phyloP scores from a whole-genome alignment of 2,329 filamentous ascomycete species.

The Fusarium phyllophilum region DNA sequence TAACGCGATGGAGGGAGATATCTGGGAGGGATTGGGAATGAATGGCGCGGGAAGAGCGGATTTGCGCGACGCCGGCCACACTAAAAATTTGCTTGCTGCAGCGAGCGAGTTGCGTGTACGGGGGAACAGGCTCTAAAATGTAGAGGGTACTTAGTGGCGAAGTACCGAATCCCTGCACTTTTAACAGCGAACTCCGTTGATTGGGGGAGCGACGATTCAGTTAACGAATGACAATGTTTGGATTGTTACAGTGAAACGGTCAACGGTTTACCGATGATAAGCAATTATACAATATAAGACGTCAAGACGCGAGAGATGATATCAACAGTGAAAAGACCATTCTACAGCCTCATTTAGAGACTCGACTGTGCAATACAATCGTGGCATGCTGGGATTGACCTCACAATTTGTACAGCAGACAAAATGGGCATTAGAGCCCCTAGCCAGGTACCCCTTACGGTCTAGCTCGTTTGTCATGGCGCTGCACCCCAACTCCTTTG shows the following conservation, averaged over 20 bases:
- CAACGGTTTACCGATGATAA: not conserved
- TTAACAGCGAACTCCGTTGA: constrained; percentile 3
- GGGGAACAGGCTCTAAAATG: constrained; percentile 7
- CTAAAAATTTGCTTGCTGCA: constrained; percentile 28
- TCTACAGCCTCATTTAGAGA: not conserved
- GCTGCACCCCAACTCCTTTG: constrained; percentile 21
- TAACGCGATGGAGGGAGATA: too few relatives aligned
- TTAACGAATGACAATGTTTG: constrained; percentile 4
- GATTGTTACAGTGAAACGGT: not conserved
- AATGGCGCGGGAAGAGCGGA: constrained; percentile 32
- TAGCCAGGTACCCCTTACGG: not conserved
- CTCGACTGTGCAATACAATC: not conserved
- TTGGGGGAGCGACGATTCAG: constrained; percentile 2
- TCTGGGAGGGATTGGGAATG: constrained; percentile 8
- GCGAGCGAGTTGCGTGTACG: constrained; percentile 1
- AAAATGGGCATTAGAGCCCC: constrained; percentile 2
- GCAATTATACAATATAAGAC: not conserved
- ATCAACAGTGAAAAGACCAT: not conserved
- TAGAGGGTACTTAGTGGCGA: constrained; percentile 25
- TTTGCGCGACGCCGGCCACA: constrained; percentile 13
- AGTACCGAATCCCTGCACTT: constrained; percentile 16
- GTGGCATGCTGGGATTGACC: not conserved
- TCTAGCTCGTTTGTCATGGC: constrained; percentile 15
- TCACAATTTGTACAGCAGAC: not conserved
- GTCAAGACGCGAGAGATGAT: not conserved